These are phyloP conservation scores for Ophiocordyceps camponoti-leonardi DNA, from an alignment of 2,329 filamentous ascomycete species.

Conservation along the genomic window DNA sequence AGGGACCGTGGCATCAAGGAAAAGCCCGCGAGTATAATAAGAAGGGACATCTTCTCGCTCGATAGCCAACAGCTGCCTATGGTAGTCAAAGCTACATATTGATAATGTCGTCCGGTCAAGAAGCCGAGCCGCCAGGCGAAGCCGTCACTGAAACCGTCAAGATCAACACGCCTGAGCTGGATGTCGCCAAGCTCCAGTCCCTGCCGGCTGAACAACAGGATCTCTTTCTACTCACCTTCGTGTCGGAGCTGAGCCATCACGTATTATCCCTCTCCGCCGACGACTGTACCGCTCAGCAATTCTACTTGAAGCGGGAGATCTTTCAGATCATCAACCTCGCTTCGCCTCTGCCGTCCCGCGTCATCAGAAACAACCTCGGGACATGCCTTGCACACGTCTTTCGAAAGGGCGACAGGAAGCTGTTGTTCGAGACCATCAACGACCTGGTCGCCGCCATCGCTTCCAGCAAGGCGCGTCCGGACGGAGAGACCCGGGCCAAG, in stretches of 20 bases:
- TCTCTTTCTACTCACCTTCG: constrained; percentile 79
- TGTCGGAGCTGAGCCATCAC: constrained; percentile 67
- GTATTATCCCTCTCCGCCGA: constrained; percentile 58
- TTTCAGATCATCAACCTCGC: constrained; percentile 83
- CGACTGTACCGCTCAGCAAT: constrained; percentile 74
- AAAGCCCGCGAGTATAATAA: background rate
- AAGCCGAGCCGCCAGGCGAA: constrained; percentile 13
- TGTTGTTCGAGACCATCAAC: constrained; percentile 88
- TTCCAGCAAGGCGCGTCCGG: constrained; percentile 53
- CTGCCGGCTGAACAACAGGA: constrained; percentile 92
- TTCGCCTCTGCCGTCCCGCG: constrained; percentile 67
- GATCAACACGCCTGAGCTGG: constrained; percentile 57
- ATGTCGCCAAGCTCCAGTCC: constrained; percentile 74
- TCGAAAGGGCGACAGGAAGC: constrained; percentile 69
- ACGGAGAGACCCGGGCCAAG: constrained; percentile 61
- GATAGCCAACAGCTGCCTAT: constrained; percentile 4
- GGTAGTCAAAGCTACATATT: constrained; percentile 3
- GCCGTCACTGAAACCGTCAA: constrained; percentile 12
- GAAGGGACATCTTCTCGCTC: background rate
- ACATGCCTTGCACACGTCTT: constrained; percentile 73
- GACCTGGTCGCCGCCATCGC: constrained; percentile 62
- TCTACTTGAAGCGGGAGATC: constrained; percentile 83
- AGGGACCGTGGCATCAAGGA: background rate
- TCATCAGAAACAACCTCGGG: constrained; percentile 79
- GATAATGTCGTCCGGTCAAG: constrained; percentile 20